Percentiles rank a stretch among this genome's conserved stretches.
Conservation (phyloP, 2,329 filamentous ascomycete species). For the Tolypocladium paradoxum region DNA sequence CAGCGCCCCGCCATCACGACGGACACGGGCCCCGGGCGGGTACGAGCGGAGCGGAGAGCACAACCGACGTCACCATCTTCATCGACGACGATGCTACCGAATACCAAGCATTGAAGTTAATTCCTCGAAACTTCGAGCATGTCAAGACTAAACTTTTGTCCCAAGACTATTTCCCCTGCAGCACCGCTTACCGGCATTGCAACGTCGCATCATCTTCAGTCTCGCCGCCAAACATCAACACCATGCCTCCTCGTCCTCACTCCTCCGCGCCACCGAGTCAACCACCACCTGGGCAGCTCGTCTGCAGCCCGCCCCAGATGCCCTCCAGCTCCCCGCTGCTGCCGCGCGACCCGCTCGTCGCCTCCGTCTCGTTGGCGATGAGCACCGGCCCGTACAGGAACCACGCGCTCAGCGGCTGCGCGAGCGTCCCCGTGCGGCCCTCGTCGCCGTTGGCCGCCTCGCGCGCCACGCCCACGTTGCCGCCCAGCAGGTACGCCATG, state of each 20-base stretch:
- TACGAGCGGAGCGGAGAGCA: too few relatives aligned
- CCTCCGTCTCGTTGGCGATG: slow-evolving; percentile 8
- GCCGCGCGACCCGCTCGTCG: slow-evolving; percentile 9
- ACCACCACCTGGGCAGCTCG: neutral
- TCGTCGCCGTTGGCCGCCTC: slow-evolving; percentile 5
- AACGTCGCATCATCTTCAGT: neutral
- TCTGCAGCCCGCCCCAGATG: slow-evolving; percentile 4
- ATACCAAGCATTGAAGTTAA: neutral
- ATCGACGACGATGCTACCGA: too few relatives aligned
- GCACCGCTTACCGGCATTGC: neutral
- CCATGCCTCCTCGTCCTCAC: too few relatives aligned
- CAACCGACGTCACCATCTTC: too few relatives aligned
- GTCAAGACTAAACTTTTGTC: neutral
- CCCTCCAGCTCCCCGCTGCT: slow-evolving; percentile 10
- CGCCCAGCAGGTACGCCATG: slow-evolving; percentile 25
- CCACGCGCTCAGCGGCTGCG: slow-evolving; percentile 27
- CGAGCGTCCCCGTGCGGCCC: slow-evolving; percentile 10
- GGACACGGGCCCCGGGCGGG: too few relatives aligned
- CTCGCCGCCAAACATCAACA: neutral
- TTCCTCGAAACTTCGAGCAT: neutral
- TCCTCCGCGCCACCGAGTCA: neutral
- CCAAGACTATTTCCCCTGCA: too few relatives aligned
- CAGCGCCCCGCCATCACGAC: neutral
- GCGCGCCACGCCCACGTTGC: slow-evolving; percentile 24
- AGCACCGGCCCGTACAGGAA: slow-evolving; percentile 26